Conservation (phyloP, 345 rosid genomes). For the Euphorbia lathyris region DNA sequence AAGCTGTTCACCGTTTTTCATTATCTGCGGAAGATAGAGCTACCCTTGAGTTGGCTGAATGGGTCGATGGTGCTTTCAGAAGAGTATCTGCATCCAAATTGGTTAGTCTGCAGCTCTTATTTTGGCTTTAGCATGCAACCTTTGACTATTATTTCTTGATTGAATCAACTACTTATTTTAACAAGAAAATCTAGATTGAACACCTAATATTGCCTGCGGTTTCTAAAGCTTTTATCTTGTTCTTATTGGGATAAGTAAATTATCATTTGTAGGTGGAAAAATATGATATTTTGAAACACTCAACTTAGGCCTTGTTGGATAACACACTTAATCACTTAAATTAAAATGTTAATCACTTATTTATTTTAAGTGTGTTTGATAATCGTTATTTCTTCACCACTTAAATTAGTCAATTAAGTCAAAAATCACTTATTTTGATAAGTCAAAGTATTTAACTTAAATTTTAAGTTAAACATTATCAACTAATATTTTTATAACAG, state of each 20-base stretch:
- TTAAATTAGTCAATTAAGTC: too few species aligned
- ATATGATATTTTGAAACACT: background rate
- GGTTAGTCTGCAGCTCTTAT: slow-evolving; percentile 18
- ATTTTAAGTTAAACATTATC: too few species aligned
- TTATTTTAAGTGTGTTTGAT: too few species aligned
- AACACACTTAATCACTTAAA: too few species aligned
- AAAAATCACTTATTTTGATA: too few species aligned
- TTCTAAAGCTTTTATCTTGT: background rate
- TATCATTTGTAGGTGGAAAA: background rate
- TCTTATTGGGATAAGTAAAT: background rate
- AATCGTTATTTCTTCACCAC: too few species aligned
- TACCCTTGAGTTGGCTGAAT: slow-evolving; percentile 91
- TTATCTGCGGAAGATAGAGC: slow-evolving; percentile 96
- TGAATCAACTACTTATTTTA: background rate
- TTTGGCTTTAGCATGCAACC: background rate
- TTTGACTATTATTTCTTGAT: background rate
- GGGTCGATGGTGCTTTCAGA: slow-evolving; percentile 81
- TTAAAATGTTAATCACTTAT: too few species aligned
- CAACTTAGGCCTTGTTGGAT: too few species aligned
- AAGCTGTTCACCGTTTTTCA: slow-evolving; percentile 87
- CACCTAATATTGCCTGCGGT: background rate
- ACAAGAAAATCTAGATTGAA: background rate
- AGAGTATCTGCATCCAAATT: slow-evolving; percentile 52
- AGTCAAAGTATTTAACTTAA: too few species aligned
- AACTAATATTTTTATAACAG: too few species aligned